A percentile compares a stretch with the other conserved stretches of the same genome.
Evolutionary conservation across 192 early-diverging fungal genomes (phyloP).

Genomic region (Paraglomus occultum): DNA sequence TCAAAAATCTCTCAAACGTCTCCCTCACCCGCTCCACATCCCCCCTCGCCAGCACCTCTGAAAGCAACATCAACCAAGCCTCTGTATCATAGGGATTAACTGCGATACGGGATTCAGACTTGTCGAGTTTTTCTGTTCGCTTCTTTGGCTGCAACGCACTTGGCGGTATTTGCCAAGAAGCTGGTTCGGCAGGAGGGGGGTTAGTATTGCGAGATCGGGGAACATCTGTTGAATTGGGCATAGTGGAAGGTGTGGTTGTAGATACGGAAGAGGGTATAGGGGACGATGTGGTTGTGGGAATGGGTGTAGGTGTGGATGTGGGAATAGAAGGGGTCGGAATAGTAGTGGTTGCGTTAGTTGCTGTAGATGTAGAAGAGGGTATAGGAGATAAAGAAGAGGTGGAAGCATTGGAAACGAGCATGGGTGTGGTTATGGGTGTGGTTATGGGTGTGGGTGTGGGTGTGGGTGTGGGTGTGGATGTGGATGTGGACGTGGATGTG

Average conservation of each 20-base stretch:
- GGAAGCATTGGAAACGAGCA: no score
- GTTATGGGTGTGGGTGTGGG: no score
- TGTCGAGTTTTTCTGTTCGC: conserved; percentile 44
- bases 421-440: no score
- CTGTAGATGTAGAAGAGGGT: no score
- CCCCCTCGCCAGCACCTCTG: conserved; percentile 55
- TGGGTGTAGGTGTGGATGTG: neutral
- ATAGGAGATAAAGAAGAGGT: no score
- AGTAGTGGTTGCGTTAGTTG: no score
- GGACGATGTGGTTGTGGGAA: no score
- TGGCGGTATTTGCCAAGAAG: conserved; percentile 49
- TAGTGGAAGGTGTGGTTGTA: no score
- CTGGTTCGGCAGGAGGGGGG: conserved; percentile 33
- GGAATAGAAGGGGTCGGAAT: conserved; percentile 12
- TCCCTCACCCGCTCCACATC: conserved; percentile 59
- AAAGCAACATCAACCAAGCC: conserved; percentile 64
- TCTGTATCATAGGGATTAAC: conserved; percentile 60
- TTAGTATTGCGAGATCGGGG: neutral
- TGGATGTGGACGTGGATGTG: no score
- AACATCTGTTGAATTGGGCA: no score
- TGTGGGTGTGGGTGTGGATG: no score
- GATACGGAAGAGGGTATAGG: no score
- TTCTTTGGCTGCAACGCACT: conserved; percentile 32
- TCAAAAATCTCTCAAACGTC: conserved; percentile 66
- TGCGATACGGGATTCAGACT: conserved; percentile 51